Evolutionary conservation across 208 protist genomes (phyloP), one percentile per base, ranked within the genome.

Genomic region (Trypanosoma melophagium): DNA sequence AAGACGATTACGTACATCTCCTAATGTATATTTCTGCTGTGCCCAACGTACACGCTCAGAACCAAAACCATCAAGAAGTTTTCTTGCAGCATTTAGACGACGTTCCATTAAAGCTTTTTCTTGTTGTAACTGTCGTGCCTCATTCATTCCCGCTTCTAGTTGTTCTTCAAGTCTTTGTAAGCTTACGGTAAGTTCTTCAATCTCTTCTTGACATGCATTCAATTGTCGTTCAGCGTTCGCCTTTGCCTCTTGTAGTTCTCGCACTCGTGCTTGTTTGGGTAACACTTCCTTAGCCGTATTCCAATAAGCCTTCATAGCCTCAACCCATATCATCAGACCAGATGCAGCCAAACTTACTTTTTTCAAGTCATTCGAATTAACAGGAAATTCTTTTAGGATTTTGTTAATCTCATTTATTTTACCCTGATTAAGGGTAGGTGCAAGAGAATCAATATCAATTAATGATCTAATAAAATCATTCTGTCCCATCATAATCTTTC

Each of bases 271-370:
- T 61, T 97, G 87, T 79, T 98, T 99, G 24, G 98, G 98, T 21
- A 97, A 87, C 24, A 99, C 98, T 63, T 95, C 96, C 80, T 98
- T 99, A 22, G 93, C 91, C 10, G 98, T 96, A 60, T 93, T 89
- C 84, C 98, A 98, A 87, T 99, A 99, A 62, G 96, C 86, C 58
- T 98, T 91, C 83, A 99, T 98, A 51, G 98, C 97, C 71, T 95
- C 81, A 19, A 99, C 96, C 98, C 98, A 99, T 47, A 92, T 92
- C 81, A 99, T 96, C 38, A 99, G 77, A 7, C 90, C 95, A 8
- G 90, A 92, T 51, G 91, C 97, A 21, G 98, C 96, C 60, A 93
- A 76, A 74, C 91, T 96, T 9, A 93, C 84, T 76, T 93, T 93
- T 77, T 94, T 94, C 40, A 96, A 80, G 47, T 92, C 88, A 60